Base-by-base conservation (phyloP, 345 rosid species). In the Euphorbia peplus region DNA sequence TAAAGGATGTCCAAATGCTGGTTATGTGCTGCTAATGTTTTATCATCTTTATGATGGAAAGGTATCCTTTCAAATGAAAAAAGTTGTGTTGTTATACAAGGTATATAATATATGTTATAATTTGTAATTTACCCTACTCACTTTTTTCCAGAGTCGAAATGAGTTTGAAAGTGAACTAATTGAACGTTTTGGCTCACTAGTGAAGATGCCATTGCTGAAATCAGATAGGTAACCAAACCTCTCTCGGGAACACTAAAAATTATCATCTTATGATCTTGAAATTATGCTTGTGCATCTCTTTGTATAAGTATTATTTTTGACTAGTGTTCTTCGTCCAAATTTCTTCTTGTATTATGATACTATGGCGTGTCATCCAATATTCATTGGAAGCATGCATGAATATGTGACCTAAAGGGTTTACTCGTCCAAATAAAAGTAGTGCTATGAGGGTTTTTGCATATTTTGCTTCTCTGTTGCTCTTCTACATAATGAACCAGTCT, bases 31-130 rank as follows among this genome's bases (percentile, higher is more conserved):
- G 70, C 81, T 91, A 59, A 88, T 95, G 97, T 95, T 95, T 76
- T 88, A 91, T 81, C 91, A 91, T 78, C 96, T 95, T 68, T 91
- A 91, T 67, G 97, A 95, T 77, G 96, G 96, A 71, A 95, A 95
- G 95, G 99, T 86, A 88, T 44, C 72, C 46, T 67, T 75, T 19
- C 16, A 1, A 52, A n/a, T 1, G 22, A 52, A n/a, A n/a, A 52
- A 52, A 52, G 57, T n/a, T 22, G 57, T n/a, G 5, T n/a, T 52
- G 1, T 1, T 52, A 22, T 52, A 56, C 50, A 12, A 15, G 12
- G 12, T 42, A 2, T 42, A 42, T 42, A 42, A 42, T 42, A 8
- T 8, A 42, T 13, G 15, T 42, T 42, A 42, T 13, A 42, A 42
- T 44, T 44, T 44, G 14, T 16, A 14, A 24, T 12, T 10, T 5